A percentile compares a stretch with the other conserved stretches of the same genome.
phyloP scores from a whole-genome alignment of 1,284 basidiomycete genomes.

The Ganoderma lucidum region DNA sequence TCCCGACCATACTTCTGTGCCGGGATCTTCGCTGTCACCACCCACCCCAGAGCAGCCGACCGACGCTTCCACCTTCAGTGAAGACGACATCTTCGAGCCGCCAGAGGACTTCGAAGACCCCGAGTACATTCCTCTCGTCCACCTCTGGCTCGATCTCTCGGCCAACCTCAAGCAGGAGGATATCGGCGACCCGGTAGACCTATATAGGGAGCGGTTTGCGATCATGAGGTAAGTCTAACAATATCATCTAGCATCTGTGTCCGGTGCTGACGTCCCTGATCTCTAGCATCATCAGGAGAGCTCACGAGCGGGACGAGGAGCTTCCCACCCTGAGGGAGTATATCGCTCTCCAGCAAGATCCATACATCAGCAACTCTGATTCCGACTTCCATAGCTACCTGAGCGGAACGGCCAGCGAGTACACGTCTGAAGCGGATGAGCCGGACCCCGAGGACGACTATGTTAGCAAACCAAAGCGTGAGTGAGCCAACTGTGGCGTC shows the following conservation, averaged over 20 bases:
- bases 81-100: background rate
- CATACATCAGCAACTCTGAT: background rate
- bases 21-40: background rate
- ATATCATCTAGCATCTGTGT: background rate
- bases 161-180: slow-evolving; percentile 7
- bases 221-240: background rate
- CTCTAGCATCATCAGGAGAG: background rate
- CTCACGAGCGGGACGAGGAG: background rate
- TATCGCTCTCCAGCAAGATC: background rate
- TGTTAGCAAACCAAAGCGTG: background rate
- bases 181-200: background rate
- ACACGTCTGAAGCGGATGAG: background rate
- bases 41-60: background rate
- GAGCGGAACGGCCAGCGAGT: background rate
- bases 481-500: background rate
- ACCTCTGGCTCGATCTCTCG: slow-evolving; percentile 13
- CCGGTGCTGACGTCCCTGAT: background rate
- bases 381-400: background rate
- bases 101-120: background rate
- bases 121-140: slow-evolving; percentile 5
- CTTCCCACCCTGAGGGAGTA: background rate
- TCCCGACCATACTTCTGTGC: background rate
- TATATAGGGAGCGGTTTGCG: background rate
- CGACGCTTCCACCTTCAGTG: background rate
- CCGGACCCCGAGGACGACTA: background rate